Conservation (phyloP, 306 rosid genomes). For the Begonia masoniana region DNA sequence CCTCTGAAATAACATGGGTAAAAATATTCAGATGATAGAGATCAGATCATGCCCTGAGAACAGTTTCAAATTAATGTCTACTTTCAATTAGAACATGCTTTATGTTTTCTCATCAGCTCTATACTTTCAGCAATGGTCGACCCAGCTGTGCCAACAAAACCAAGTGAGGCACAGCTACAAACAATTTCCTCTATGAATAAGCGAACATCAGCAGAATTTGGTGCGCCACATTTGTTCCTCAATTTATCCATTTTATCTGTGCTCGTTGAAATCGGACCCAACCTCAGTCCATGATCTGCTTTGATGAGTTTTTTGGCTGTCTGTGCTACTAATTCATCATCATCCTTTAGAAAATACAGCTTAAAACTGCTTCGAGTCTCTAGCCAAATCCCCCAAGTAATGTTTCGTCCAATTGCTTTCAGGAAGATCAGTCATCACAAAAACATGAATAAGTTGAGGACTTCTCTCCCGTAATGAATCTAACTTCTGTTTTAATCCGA, state of each 20-base stretch:
- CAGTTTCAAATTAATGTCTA: no score
- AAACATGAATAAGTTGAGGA: constrained; percentile 40
- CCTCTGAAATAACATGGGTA: no score
- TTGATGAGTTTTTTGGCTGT: constrained; percentile 40
- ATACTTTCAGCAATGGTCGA: constrained; percentile 77
- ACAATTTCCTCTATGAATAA: constrained; percentile 63
- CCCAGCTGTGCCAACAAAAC: constrained; percentile 80
- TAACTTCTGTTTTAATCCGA: constrained; percentile 36
- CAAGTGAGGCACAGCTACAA: constrained; percentile 80
- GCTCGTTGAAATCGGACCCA: constrained; percentile 17
- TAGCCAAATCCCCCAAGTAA: constrained; percentile 54
- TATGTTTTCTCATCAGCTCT: constrained; percentile 52
- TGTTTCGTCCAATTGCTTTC: constrained; percentile 57
- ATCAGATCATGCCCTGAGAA: no score
- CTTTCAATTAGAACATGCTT: constrained; percentile 16
- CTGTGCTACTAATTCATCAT: constrained; percentile 30
- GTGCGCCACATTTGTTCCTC: constrained; percentile 35
- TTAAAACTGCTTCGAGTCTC: constrained; percentile 30
- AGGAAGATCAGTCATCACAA: constrained; percentile 89
- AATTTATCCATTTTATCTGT: constrained; percentile 14
- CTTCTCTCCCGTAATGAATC: constrained; percentile 34
- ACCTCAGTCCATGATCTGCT: constrained; percentile 37
- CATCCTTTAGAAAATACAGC: constrained; percentile 42
- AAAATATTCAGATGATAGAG: no score
- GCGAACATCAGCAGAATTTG: constrained; percentile 42